Evolutionary conservation across 805 yeast genomes (phyloP).

Genomic region (Ogataea salicorniae): DNA sequence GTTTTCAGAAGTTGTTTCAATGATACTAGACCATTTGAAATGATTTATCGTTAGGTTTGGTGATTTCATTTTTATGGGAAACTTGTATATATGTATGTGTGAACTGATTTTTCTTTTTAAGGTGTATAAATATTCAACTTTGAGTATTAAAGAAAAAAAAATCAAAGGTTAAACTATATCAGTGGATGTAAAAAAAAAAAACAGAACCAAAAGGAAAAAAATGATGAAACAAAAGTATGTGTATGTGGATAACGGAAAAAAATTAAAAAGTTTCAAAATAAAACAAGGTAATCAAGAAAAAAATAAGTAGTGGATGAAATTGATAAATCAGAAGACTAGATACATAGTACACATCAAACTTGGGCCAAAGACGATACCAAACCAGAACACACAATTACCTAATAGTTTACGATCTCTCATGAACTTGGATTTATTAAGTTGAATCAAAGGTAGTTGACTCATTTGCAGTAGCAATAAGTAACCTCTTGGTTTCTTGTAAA

Average conservation of each 20-base stretch:
- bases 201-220: not conserved
- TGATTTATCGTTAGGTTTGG: slow-evolving; percentile 61
- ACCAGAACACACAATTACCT: slow-evolving; percentile 85
- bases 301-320: not conserved
- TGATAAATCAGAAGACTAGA: slow-evolving; percentile 51
- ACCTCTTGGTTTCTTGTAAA: slow-evolving; percentile 75
- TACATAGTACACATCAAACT: slow-evolving; percentile 81
- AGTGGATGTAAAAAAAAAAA: too few species aligned
- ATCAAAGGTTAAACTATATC: too few species aligned
- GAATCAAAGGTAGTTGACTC: slow-evolving; percentile 79
- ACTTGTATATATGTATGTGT: slow-evolving; percentile 2
- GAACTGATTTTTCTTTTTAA: not conserved
- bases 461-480: slow-evolving; percentile 78
- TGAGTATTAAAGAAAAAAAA: too few species aligned
- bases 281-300: not conserved
- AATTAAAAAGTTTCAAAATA: not conserved
- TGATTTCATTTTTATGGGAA: not conserved
- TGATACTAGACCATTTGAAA: slow-evolving; percentile 94
- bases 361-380: slow-evolving; percentile 88
- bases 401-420: slow-evolving; percentile 51
- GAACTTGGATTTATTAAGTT: slow-evolving; percentile 53
- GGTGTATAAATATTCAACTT: too few species aligned
- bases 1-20: slow-evolving; percentile 92
- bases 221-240: not conserved
- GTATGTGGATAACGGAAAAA: too few species aligned